phyloP scores from a whole-genome alignment of 1,139 yeast genomes.

The Sugiyamaella neomexicana region DNA sequence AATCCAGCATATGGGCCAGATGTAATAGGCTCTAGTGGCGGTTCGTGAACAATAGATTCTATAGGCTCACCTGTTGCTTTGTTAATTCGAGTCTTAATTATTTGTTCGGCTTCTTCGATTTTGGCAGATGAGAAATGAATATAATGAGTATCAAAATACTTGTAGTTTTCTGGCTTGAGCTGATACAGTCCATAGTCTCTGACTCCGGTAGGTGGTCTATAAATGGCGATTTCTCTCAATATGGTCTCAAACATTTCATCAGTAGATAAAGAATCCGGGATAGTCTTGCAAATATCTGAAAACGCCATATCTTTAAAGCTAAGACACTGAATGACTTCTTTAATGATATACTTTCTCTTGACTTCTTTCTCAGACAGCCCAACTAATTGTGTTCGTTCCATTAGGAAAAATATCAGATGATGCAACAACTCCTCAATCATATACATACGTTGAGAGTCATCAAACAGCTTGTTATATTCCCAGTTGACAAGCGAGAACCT shows the following conservation, averaged over 20 bases:
- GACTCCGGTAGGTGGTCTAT: slow-evolving; percentile 61
- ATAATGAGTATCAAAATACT: slow-evolving; percentile 74
- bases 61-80: slow-evolving; percentile 31
- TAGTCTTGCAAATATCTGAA: slow-evolving; percentile 63
- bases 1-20: slow-evolving; percentile 39
- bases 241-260: slow-evolving; percentile 75
- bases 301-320: slow-evolving; percentile 74
- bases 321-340: slow-evolving; percentile 76
- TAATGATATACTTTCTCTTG: slow-evolving; percentile 53
- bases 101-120: slow-evolving; percentile 69
- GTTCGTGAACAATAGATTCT: slow-evolving; percentile 39
- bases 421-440: slow-evolving; percentile 81
- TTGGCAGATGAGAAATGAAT: slow-evolving; percentile 75
- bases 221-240: slow-evolving; percentile 59
- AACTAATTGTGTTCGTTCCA: slow-evolving; percentile 64
- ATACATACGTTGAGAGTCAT: slow-evolving; percentile 46
- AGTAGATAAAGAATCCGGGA: slow-evolving; percentile 70
- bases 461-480: slow-evolving; percentile 44
- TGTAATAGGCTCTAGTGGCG: slow-evolving; percentile 37
- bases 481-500: slow-evolving; percentile 40
- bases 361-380: slow-evolving; percentile 54
- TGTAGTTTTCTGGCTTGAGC: slow-evolving; percentile 58
- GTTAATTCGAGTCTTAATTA: slow-evolving; percentile 51
- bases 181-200: slow-evolving; percentile 70
- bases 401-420: slow-evolving; percentile 64